These are phyloP conservation scores for Colletotrichum sublineola DNA, from an alignment of 2,329 filamentous ascomycete species.

Conservation along the genomic window DNA sequence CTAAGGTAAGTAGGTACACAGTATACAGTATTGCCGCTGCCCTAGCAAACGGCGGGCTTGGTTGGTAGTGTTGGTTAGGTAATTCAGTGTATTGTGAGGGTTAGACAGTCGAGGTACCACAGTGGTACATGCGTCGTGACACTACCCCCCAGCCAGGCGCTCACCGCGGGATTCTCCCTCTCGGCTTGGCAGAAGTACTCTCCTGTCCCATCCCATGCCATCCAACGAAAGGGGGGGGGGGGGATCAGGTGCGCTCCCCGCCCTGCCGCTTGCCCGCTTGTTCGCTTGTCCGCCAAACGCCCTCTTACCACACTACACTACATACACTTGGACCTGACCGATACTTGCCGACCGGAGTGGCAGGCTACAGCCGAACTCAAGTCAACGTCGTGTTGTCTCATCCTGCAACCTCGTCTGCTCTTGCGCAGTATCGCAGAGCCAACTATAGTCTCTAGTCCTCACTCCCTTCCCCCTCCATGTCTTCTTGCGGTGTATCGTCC, in stretches of 20 bases:
- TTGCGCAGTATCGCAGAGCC: slow-evolving; percentile 13
- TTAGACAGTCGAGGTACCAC: slow-evolving; percentile 14
- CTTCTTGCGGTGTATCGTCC: slow-evolving; percentile 26
- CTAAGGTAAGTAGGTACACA: neutral
- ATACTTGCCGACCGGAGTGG: slow-evolving; percentile 38
- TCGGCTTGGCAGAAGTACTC: slow-evolving; percentile 27
- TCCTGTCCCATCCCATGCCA: slow-evolving; percentile 7
- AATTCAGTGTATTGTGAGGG: neutral
- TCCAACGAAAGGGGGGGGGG: slow-evolving; percentile 6
- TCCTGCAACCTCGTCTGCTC: slow-evolving; percentile 36
- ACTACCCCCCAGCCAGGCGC: slow-evolving; percentile 5
- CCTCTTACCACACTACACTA: slow-evolving; percentile 27
- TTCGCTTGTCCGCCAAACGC: slow-evolving; percentile 23
- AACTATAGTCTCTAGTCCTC: neutral
- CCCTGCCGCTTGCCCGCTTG: slow-evolving; percentile 19
- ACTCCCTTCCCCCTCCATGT: slow-evolving; percentile 8
- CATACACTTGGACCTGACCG: slow-evolving; percentile 37
- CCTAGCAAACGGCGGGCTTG: slow-evolving; percentile 11
- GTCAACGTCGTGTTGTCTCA: slow-evolving; percentile 41
- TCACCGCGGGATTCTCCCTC: slow-evolving; percentile 1
- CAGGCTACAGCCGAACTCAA: slow-evolving; percentile 38
- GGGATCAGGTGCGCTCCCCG: slow-evolving; percentile 38
- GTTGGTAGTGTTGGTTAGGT: slow-evolving; percentile 10
- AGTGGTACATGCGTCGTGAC: slow-evolving; percentile 12
- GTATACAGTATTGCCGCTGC: neutral